Conservation (phyloP, 2,329 filamentous ascomycete species). For the Epicoccum nigrum region DNA sequence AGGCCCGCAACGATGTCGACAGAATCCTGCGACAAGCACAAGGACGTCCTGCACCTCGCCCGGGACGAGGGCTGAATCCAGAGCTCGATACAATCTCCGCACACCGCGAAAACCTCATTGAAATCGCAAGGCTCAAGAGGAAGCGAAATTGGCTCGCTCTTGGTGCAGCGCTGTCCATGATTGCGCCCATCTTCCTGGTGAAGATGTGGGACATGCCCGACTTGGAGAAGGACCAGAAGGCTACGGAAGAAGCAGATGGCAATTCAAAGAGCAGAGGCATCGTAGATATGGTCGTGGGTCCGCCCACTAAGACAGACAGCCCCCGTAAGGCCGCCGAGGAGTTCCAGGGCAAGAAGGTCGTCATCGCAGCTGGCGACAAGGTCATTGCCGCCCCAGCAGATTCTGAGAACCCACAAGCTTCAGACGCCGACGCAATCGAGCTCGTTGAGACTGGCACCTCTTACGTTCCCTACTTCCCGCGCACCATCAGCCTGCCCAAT, state of each 20-base stretch:
- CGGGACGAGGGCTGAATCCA: constrained; percentile 13
- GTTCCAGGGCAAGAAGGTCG: constrained; percentile 62
- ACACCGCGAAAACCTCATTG: constrained; percentile 42
- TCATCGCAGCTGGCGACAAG: constrained; percentile 68
- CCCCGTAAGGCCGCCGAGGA: constrained; percentile 42
- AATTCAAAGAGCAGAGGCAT: constrained; percentile 26
- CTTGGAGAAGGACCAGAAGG: constrained; percentile 24
- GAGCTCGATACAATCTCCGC: constrained; percentile 41
- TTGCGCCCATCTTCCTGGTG: constrained; percentile 45
- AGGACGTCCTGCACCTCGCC: constrained; percentile 2
- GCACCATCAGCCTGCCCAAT: constrained; percentile 68
- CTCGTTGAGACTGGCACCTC: constrained; percentile 81
- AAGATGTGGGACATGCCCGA: constrained; percentile 41
- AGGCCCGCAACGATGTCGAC: constrained; percentile 22
- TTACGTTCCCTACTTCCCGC: constrained; percentile 80
- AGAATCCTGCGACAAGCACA: constrained; percentile 20
- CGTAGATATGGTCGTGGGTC: constrained; percentile 32
- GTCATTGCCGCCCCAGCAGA: constrained; percentile 53
- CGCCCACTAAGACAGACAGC: constrained; percentile 38
- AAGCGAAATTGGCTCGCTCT: constrained; percentile 43
- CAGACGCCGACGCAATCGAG: constrained; percentile 65
- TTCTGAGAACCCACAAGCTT: constrained; percentile 37
- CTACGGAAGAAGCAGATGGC: constrained; percentile 18
- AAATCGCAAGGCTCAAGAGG: constrained; percentile 34
- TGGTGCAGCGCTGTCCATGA: constrained; percentile 46